phyloP scores from a whole-genome alignment of 1,139 yeast genomes.

The Taphrina confusa region DNA sequence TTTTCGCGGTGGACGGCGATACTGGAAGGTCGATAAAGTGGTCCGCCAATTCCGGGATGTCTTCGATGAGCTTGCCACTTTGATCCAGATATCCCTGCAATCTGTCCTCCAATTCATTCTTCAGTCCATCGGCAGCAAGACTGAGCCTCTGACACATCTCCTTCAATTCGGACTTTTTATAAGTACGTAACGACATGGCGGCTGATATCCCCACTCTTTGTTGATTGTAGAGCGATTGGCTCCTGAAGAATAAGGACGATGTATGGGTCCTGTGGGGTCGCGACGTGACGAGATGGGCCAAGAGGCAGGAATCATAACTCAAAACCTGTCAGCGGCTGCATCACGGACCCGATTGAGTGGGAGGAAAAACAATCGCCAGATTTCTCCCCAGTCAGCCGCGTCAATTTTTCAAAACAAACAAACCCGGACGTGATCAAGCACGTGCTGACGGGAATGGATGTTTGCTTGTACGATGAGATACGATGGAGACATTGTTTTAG shows the following conservation, averaged over 20 bases:
- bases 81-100: constrained; percentile 24
- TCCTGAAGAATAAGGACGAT: too few relatives aligned
- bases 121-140: constrained; percentile 20
- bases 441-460: too few relatives aligned
- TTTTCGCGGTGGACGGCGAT: constrained; percentile 30
- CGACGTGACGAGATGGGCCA: constrained; percentile 4
- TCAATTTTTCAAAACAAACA: constrained; percentile 3
- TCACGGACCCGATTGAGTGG: constrained; percentile 3
- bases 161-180: constrained; percentile 27
- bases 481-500: too few relatives aligned
- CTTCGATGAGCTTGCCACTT: constrained; percentile 16
- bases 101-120: constrained; percentile 29
- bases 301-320: too few relatives aligned
- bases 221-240: too few relatives aligned
- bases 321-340: constrained; percentile 8
- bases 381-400: neutral
- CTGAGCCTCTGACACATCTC: constrained; percentile 21
- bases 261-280: constrained; percentile 18
- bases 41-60: constrained; percentile 25
- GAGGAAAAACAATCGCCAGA: neutral
- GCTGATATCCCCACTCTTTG: too few relatives aligned
- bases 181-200: constrained; percentile 15
- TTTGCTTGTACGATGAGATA: too few relatives aligned
- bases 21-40: constrained; percentile 30
- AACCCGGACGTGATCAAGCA: neutral